phyloP scores from a whole-genome alignment of 2,329 filamentous ascomycete genomes.

The Calonectria pauciramosa region DNA sequence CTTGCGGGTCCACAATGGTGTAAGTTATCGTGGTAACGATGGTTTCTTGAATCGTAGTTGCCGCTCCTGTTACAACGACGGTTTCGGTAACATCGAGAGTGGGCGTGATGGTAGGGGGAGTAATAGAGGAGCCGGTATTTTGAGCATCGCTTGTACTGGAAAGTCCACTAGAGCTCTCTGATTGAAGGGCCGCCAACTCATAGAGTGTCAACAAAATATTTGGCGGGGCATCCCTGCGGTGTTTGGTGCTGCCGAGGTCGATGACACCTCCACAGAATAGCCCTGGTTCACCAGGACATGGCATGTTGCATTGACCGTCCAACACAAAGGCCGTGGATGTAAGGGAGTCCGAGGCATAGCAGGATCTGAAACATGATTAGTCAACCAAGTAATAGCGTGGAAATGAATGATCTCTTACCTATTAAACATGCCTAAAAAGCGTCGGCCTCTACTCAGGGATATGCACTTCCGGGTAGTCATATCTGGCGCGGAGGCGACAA shows the following conservation, averaged over 20 bases:
- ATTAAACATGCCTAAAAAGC: slow-evolving; percentile 24
- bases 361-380: slow-evolving; percentile 26
- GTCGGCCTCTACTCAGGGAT: neutral
- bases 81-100: neutral
- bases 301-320: slow-evolving; percentile 25
- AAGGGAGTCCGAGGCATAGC: slow-evolving; percentile 28
- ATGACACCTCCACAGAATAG: slow-evolving; percentile 32
- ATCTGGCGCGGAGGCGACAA: slow-evolving; percentile 2
- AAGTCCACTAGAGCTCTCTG: neutral
- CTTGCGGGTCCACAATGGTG: slow-evolving; percentile 24
- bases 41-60: neutral
- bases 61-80: neutral
- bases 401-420: slow-evolving; percentile 1
- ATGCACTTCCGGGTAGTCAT: slow-evolving; percentile 32
- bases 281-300: slow-evolving; percentile 31
- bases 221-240: slow-evolving; percentile 22
- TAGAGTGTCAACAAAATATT: slow-evolving; percentile 34
- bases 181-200: neutral
- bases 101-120: neutral
- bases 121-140: neutral
- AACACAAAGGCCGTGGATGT: neutral
- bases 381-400: neutral
- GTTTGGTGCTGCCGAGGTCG: neutral
- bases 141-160: neutral
- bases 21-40: slow-evolving; percentile 26